Conservation (phyloP, 129 eudicot species). For the Rutidosis leptorrhynchoides region DNA sequence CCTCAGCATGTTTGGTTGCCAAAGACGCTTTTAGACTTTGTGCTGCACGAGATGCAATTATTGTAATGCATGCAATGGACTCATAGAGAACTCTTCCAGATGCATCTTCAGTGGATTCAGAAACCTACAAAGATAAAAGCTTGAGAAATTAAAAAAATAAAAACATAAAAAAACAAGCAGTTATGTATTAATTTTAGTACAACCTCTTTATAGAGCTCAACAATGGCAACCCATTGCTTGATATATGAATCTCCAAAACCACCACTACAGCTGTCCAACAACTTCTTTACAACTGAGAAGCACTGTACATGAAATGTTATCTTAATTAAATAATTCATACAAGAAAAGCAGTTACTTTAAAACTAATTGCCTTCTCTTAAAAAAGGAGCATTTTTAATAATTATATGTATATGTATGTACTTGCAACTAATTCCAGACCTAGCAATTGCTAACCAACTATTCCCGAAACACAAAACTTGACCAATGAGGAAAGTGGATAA, state of each 20-base stretch:
- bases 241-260: constrained; percentile 57
- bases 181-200: constrained; percentile 15
- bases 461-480: neutral
- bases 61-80: constrained; percentile 69
- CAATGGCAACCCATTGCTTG: constrained; percentile 72
- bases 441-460: neutral
- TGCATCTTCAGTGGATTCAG: constrained; percentile 49
- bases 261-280: constrained; percentile 60
- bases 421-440: neutral
- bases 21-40: constrained; percentile 58
- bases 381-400: neutral
- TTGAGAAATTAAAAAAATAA: constrained; percentile 22
- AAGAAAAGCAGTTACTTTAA: neutral
- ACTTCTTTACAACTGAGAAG: constrained; percentile 55
- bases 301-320: constrained; percentile 50
- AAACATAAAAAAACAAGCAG: constrained; percentile 20
- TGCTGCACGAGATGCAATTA: constrained; percentile 59
- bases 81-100: constrained; percentile 76
- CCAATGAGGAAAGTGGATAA: neutral
- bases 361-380: neutral
- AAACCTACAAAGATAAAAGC: constrained; percentile 44
- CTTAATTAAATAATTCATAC: neutral
- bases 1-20: constrained; percentile 41
- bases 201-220: constrained; percentile 77
- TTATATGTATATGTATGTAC: neutral